Evolutionary conservation across 1,284 basidiomycete genomes (phyloP), one percentile per base, ranked within the genome.

Genomic region (Ceratobasidium papillatum): DNA sequence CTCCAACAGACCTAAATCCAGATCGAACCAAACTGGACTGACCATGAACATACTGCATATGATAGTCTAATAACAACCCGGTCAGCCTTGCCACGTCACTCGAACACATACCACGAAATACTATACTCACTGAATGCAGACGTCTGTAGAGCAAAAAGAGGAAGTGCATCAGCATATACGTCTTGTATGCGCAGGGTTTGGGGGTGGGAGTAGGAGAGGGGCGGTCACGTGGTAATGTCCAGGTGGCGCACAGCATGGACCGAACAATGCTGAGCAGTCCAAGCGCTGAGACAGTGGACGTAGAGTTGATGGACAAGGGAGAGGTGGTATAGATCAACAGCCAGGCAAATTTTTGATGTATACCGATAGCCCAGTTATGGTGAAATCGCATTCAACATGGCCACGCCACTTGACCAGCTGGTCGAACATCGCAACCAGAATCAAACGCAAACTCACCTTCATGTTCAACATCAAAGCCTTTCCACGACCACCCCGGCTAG

Each of bases 1-100:
- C 51, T 52, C n/a, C 3, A 27, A 25, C 19, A 27, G 4, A 27
- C n/a, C 22, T 17, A 17, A 17, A 52, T 7, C 17, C n/a, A 22
- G 11, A 30, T 30, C 51, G 19, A 19, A 52, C 51, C 51, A 30
- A 45, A 34, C 19, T 22, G 36, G 38, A 78, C 81, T 25, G 80
- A 90, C 91, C 92, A 78, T 93, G 91, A 1, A 85, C 84, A 77
- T 92, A 92, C 79, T 91, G 90, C 89, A 93, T 88, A 78, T 93
- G 92, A 78, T 93, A 93, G 80, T 90, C 12, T 75, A 47, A 45
- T 58, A 30, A 59, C 54, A 32, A 27, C 62, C 52, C 63, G 61
- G 76, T 34, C 62, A 63, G 32, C 19, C 75, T 1, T 9, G 32
- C 49, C 36, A 58, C 30, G 47, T 65, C 45, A 51, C 25, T 65